Percentiles rank a stretch among this genome's conserved stretches.
Conservation (phyloP, 768 basidiomycete species). For the Filobasidium floriforme region DNA sequence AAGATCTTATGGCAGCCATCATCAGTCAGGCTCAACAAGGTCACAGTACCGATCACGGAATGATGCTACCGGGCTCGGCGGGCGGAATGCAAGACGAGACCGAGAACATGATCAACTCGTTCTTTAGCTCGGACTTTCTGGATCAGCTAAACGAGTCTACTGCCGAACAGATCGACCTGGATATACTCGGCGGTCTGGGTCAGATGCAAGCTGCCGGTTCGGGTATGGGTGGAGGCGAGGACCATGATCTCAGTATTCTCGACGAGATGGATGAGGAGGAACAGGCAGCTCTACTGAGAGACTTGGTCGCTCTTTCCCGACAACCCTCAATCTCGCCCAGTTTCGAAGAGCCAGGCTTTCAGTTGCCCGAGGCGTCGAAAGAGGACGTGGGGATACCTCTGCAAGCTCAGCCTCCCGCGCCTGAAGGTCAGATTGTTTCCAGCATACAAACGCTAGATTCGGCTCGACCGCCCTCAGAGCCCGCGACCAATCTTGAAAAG, state of each 20-base stretch:
- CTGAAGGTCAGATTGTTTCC: no score
- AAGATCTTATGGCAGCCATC: neutral
- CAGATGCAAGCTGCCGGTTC: no score
- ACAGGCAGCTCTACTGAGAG: no score
- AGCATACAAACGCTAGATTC: neutral
- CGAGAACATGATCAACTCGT: constrained; percentile 8
- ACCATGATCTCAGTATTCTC: no score
- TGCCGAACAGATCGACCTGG: neutral
- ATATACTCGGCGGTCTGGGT: neutral
- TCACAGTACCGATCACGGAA: neutral
- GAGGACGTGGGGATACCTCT: no score
- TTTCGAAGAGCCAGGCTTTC: no score
- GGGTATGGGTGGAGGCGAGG: no score
- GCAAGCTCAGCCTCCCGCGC: no score
- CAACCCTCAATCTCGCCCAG: no score
- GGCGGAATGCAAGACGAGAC: neutral
- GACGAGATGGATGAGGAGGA: no score
- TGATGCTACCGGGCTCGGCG: neutral
- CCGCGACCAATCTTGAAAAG: neutral
- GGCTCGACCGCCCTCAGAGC: neutral
- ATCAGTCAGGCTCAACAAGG: neutral
- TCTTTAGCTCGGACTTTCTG: constrained; percentile 8
- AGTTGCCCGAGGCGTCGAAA: no score
- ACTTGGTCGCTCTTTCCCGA: no score
- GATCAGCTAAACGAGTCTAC: constrained; percentile 1